Base-by-base conservation (phyloP, 257 asterid species). In the Scutellaria barbata region DNA sequence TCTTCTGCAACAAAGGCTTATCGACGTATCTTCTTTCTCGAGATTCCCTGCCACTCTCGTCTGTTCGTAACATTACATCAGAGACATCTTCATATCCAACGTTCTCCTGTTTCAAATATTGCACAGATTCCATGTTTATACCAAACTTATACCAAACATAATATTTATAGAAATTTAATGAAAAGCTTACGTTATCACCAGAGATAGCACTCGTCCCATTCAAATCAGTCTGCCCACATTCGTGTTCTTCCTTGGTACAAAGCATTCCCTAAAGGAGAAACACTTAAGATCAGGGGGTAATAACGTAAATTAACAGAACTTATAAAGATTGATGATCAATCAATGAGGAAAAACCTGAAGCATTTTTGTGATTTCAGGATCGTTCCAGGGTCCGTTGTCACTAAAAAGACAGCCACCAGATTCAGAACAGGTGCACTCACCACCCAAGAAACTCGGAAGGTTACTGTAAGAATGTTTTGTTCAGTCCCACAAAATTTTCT, bases 351-450 rank as follows among this genome's bases (percentile, higher is more conserved):
- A 54, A 50, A 87, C 96, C 89, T 84, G 81, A 59, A 86, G 82
- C 55, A 71, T 73, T 48, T 73, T 65, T 66, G 82, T 77, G 46
- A 82, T 81, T 41, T 84, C 79, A 43, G 90, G 92, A 58, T 90
- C 89, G 72, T 80, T 86, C 96, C 96, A 90, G 2, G 96, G 96
- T 56, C 96, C 96, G 71, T 83, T 87, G 41, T 90, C 95, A 5
- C 88, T 85, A 18, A 84, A 81, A 41, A 87, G 82, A 67, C 96
- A 87, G 56, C 92, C 88, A 6, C 84, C 90, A 40, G 67, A 61
- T 5, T 82, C 86, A 16, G 86, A 64, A 72, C 95, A 90, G 30
- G 83, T 63, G 84, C 96, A 90, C 35, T 69, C 71, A 3, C 96
- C 96, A 12, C 95, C 96, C 63, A 87, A 76, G 85, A 90, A 87